Evolutionary conservation across 257 asterid genomes (phyloP).

Genomic region (Euphrasia confusa): DNA sequence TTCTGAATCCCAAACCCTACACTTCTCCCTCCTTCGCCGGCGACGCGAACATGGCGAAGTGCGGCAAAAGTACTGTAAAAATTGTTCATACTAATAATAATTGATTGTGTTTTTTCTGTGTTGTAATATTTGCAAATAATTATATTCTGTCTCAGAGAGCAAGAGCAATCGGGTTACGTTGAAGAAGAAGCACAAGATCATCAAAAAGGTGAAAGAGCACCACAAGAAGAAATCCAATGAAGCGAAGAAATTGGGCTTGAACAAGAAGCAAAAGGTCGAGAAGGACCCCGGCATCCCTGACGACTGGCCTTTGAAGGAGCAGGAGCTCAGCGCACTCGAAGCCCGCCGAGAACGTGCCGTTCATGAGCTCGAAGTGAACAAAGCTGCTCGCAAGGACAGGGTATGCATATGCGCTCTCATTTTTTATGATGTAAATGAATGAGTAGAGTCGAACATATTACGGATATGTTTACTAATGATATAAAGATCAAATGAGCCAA

Average conservation of each 20-base stretch:
- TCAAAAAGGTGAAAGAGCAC: constrained; percentile 82
- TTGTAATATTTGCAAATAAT: neutral
- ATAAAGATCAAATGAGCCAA: too few species aligned
- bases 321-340: constrained; percentile 90
- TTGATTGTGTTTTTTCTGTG: neutral
- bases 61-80: constrained; percentile 55
- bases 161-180: constrained; percentile 85
- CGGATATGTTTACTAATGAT: too few species aligned
- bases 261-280: constrained; percentile 59
- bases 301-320: constrained; percentile 93
- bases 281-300: constrained; percentile 94
- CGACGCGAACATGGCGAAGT: constrained; percentile 58
- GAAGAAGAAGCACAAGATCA: constrained; percentile 79
- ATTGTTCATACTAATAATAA: neutral
- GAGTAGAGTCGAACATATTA: too few species aligned
- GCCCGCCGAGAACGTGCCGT: constrained; percentile 65
- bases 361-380: constrained; percentile 74
- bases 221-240: constrained; percentile 86
- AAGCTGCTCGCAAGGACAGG: constrained; percentile 94
- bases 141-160: constrained; percentile 48
- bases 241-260: constrained; percentile 65
- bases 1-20: constrained; percentile 21
- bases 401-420: constrained; percentile 27
- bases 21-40: neutral
- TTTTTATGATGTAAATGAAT: too few species aligned